A percentile compares a stretch with the other conserved stretches of the same genome.
These are phyloP conservation scores for Aspergillus spinulosporus DNA, from an alignment of 2,329 filamentous ascomycete genomes.

Conservation along the genomic window DNA sequence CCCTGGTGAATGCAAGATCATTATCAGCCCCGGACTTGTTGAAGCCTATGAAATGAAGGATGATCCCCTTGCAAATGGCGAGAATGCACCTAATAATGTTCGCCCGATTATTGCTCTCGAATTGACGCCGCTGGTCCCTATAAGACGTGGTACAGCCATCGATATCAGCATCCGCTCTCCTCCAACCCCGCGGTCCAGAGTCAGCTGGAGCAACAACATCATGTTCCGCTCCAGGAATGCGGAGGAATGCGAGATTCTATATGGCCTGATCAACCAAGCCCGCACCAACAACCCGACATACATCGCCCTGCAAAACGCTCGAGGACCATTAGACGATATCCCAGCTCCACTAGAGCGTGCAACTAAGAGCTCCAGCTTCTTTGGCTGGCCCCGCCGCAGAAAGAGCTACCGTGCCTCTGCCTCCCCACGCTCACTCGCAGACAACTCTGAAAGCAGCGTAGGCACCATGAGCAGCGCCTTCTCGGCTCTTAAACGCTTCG, in stretches of 20 bases:
- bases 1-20: constrained; percentile 62
- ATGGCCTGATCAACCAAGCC: constrained; percentile 81
- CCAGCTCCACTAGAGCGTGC: constrained; percentile 52
- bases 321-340: constrained; percentile 59
- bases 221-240: constrained; percentile 81
- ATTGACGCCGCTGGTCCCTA: constrained; percentile 84
- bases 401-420: constrained; percentile 60
- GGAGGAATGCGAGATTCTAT: constrained; percentile 78
- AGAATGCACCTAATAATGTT: constrained; percentile 23
- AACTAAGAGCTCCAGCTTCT: constrained; percentile 43
- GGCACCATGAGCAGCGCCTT: constrained; percentile 79
- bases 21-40: constrained; percentile 64
- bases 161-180: constrained; percentile 93
- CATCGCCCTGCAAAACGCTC: constrained; percentile 72
- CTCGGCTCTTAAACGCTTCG: constrained; percentile 72
- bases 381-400: constrained; percentile 53
- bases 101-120: constrained; percentile 70
- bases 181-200: constrained; percentile 69
- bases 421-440: constrained; percentile 55
- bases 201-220: constrained; percentile 73
- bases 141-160: constrained; percentile 85
- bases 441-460: constrained; percentile 72
- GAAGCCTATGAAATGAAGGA: constrained; percentile 61
- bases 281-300: constrained; percentile 92
- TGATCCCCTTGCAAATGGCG: constrained; percentile 28